phyloP scores from a whole-genome alignment of 345 rosid genomes.

The Cardamine occulta region DNA sequence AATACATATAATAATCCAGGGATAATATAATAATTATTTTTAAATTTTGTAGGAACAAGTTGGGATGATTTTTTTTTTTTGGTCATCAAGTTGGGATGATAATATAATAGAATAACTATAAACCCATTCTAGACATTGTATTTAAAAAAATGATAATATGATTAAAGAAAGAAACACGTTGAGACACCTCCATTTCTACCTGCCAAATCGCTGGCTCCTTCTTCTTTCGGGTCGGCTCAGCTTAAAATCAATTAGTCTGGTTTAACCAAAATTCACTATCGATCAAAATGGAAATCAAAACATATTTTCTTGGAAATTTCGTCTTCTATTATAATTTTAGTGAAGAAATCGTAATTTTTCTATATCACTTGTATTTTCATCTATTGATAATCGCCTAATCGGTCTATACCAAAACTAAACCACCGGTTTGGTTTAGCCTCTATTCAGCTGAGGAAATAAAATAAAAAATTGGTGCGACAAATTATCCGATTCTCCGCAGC shows the following conservation, averaged over 20 bases:
- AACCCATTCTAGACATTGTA: conserved; percentile 15
- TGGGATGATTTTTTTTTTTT: conserved; percentile 3
- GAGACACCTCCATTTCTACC: conserved; percentile 18
- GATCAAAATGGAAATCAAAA: background rate
- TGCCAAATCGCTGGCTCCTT: conserved; percentile 27
- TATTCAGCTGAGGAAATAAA: background rate
- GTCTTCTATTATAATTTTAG: background rate
- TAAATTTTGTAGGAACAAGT: conserved; percentile 20
- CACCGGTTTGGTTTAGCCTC: conserved; percentile 29
- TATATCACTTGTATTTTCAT: background rate
- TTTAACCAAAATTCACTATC: background rate
- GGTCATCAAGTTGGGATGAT: conserved; percentile 30
- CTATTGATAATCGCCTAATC: background rate
- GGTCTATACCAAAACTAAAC: background rate
- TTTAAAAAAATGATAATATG: background rate
- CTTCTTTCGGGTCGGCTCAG: background rate
- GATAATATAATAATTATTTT: background rate
- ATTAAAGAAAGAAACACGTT: conserved; percentile 25
- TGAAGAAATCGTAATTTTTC: background rate
- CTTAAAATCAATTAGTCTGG: background rate
- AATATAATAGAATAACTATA: conserved; percentile 9
- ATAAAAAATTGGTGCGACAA: conserved; percentile 23
- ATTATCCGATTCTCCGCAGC: conserved; percentile 33
- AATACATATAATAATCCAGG: conserved; percentile 7
- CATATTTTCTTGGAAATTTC: background rate